Evolutionary conservation across 2,329 filamentous ascomycete genomes (phyloP).

Genomic region (Fonsecaea erecta): DNA sequence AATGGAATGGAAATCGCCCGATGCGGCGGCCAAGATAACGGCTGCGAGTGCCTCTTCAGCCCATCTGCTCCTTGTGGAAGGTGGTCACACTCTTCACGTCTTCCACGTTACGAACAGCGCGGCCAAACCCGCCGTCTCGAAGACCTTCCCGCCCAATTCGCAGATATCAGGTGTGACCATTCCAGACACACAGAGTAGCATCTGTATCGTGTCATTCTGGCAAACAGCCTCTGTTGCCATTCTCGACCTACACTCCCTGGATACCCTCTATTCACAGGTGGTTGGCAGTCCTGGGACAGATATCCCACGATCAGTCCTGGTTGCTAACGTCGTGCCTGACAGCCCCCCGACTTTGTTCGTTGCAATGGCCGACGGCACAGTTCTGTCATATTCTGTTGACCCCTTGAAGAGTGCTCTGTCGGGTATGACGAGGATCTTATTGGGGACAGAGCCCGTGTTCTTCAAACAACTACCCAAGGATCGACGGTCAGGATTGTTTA

Average conservation of each 20-base stretch:
- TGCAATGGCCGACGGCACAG: conserved; percentile 88
- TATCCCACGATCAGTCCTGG: conserved; percentile 78
- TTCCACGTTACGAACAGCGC: conserved; percentile 60
- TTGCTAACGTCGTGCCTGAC: conserved; percentile 72
- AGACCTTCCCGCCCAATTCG: conserved; percentile 67
- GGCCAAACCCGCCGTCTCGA: conserved; percentile 62
- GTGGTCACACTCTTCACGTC: conserved; percentile 73
- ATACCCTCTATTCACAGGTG: conserved; percentile 67
- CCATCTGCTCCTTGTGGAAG: conserved; percentile 73
- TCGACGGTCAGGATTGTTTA: conserved; percentile 64
- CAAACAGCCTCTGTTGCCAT: conserved; percentile 78
- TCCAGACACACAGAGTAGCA: conserved; percentile 63
- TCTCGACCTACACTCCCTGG: conserved; percentile 69
- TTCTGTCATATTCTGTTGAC: conserved; percentile 80
- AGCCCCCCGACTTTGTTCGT: conserved; percentile 80
- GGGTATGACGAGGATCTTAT: conserved; percentile 76
- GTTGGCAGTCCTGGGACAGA: conserved; percentile 71
- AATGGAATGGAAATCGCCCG: conserved; percentile 53
- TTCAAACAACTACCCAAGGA: conserved; percentile 75
- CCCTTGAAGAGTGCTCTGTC: conserved; percentile 65
- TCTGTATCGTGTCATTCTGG: conserved; percentile 88
- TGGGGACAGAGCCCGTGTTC: conserved; percentile 83
- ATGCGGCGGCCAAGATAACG: conserved; percentile 64
- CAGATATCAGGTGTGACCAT: conserved; percentile 87
- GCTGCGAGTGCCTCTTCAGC: conserved; percentile 75